phyloP scores from a whole-genome alignment of 164 flowering plant genomes.

The Aristolochia contorta region DNA sequence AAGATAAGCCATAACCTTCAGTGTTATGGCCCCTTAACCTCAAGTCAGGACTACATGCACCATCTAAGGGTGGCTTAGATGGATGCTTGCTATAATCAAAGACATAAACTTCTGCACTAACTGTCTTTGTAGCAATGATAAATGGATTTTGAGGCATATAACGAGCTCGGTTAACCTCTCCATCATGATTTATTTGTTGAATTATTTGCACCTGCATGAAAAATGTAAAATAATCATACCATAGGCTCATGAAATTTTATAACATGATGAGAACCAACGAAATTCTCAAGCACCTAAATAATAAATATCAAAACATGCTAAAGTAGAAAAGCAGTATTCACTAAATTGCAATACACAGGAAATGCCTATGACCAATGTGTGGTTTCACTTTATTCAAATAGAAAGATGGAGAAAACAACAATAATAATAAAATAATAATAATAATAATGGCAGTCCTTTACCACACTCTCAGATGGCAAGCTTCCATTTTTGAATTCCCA shows the following conservation, averaged over 20 bases:
- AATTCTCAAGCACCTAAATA: no score
- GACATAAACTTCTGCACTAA: slow-evolving; percentile 85
- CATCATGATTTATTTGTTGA: slow-evolving; percentile 90
- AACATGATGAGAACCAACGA: no score
- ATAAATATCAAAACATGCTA: no score
- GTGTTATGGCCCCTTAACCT: slow-evolving; percentile 88
- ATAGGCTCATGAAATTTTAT: background rate
- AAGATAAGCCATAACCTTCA: slow-evolving; percentile 95
- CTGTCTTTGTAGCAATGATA: slow-evolving; percentile 90
- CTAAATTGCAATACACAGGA: no score
- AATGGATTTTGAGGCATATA: slow-evolving; percentile 93
- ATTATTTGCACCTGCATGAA: slow-evolving; percentile 77
- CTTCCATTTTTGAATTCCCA: no score
- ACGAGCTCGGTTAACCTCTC: slow-evolving; percentile 96
- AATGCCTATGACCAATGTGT: no score
- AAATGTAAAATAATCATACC: background rate
- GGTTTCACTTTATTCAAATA: no score
- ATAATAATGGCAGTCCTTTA: background rate
- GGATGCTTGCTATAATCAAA: slow-evolving; percentile 94
- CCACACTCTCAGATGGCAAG: no score
- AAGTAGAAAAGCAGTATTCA: no score
- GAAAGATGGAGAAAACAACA: no score
- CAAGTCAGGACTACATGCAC: slow-evolving; percentile 81
- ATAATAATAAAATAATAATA: background rate
- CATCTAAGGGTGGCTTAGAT: slow-evolving; percentile 76